A percentile compares a stretch with the other conserved stretches of the same genome.
phyloP scores from a whole-genome alignment of 2,329 filamentous ascomycete species.

The Pyrenochaeta sp. region DNA sequence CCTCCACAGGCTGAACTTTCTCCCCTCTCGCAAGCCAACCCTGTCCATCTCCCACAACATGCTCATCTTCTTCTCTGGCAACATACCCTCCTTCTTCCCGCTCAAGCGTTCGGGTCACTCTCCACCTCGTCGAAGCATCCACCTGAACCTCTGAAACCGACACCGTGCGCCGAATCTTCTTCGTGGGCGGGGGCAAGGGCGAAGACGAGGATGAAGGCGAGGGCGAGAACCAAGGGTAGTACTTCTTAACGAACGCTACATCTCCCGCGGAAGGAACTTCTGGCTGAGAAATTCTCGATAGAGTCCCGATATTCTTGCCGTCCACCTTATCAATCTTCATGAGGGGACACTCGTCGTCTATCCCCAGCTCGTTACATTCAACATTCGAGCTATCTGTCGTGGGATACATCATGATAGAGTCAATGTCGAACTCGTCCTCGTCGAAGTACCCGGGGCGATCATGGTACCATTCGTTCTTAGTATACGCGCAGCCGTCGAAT shows the following conservation, averaged over 20 bases:
- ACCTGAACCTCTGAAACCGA: no score
- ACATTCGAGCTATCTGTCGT: not conserved
- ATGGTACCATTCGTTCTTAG: not conserved
- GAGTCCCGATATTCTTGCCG: not conserved
- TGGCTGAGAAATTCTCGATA: not conserved
- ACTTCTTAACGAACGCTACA: constrained; percentile 4
- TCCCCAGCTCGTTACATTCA: not conserved
- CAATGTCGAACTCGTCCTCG: constrained; percentile 41
- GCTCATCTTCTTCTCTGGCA: no score
- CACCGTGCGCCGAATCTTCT: no score
- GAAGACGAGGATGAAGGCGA: not conserved
- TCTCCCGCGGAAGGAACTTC: constrained; percentile 1
- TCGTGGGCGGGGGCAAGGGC: not conserved
- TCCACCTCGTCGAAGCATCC: no score
- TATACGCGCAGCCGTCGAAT: constrained; percentile 2
- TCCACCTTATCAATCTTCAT: not conserved
- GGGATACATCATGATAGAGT: constrained; percentile 10
- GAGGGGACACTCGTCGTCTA: not conserved
- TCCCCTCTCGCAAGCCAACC: no score
- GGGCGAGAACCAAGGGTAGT: constrained; percentile 1
- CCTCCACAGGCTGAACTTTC: no score
- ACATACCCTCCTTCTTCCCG: no score
- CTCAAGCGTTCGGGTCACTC: no score
- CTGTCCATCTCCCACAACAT: no score
- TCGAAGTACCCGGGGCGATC: not conserved